Base-by-base conservation (phyloP, 805 yeast species). In the Sungouiella thailandica region DNA sequence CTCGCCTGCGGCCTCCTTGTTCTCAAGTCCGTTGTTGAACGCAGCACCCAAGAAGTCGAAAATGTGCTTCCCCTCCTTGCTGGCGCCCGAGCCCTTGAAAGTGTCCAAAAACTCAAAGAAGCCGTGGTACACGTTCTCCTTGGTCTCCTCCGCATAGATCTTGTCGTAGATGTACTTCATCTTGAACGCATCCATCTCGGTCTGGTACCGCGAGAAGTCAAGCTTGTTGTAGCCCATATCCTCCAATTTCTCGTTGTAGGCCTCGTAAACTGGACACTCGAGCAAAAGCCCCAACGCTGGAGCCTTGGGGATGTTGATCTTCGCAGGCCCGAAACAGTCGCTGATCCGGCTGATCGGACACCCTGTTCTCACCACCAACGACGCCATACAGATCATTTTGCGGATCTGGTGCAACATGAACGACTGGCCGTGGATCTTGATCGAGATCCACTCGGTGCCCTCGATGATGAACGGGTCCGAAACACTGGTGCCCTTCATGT, bases 321-420 rank as follows among this genome's bases (percentile, higher is more conserved):
- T 84, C 25, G 73, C 73, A 2, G 76, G 70, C 4, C 78, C 77
- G 55, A 86, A 93, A 3, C 95, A 84, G 49, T 86, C 85, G 7
- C 65, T 54, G 41, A 93, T 84, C 49, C 95, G 76, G 17, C 73
- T 72, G 20, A 75, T 53, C 3, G 97, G 95, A 52, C 89, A 78
- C 8, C 95, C 93, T 13, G 93, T 80, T 53, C 98, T 74, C 15
- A 90, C 79, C 12, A 84, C 77, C 37, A 90, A 68, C 0, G 89
- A 76, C 1, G 95, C 95, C 94, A 90, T 82, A 15, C 96, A 90
- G 39, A 93, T 86, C 97, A 93, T 93, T 57, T 93, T 93, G 56
- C 98, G 79, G 53, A 93, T 93, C 70, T 90, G 98, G 62, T 90
- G 97, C 43, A 93, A 71, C 97, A 93, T 93, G 60, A 93, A 93